phyloP scores from a whole-genome alignment of 78 protist species.

The Emiliania huxleyi region DNA sequence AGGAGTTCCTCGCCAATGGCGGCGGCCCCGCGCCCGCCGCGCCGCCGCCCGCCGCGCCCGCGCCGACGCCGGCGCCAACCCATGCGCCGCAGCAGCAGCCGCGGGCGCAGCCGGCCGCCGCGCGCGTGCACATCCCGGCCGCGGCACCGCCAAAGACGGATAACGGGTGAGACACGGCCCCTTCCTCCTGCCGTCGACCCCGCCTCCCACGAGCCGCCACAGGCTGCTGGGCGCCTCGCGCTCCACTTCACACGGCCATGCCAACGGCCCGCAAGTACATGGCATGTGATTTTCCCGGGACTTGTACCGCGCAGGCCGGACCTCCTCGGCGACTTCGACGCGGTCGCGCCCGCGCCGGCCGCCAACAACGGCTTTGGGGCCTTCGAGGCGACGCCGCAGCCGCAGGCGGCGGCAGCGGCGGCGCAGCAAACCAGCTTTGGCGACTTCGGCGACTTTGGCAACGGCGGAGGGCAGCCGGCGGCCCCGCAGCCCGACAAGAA shows the following conservation, averaged over 20 bases:
- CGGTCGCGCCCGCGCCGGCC: background rate
- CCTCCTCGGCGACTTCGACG: background rate
- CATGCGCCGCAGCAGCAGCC: background rate
- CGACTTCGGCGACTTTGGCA: background rate
- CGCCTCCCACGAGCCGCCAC: no score
- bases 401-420: background rate
- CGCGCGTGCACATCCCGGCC: background rate
- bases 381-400: background rate
- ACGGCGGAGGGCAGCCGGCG: background rate
- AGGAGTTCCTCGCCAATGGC: background rate
- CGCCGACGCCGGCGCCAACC: background rate
- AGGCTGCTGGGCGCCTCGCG: no score
- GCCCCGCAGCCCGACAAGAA: background rate
- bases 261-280: no score
- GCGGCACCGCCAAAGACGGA: background rate
- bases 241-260: no score
- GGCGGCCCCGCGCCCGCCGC: background rate
- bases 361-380: background rate
- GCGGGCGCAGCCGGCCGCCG: background rate
- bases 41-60: background rate
- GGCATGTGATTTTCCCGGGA: no score
- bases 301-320: no score
- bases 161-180: no score
- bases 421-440: background rate
- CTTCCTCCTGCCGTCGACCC: no score